phyloP scores from a whole-genome alignment of 2,329 filamentous ascomycete genomes.

The Neospermospora avenae region DNA sequence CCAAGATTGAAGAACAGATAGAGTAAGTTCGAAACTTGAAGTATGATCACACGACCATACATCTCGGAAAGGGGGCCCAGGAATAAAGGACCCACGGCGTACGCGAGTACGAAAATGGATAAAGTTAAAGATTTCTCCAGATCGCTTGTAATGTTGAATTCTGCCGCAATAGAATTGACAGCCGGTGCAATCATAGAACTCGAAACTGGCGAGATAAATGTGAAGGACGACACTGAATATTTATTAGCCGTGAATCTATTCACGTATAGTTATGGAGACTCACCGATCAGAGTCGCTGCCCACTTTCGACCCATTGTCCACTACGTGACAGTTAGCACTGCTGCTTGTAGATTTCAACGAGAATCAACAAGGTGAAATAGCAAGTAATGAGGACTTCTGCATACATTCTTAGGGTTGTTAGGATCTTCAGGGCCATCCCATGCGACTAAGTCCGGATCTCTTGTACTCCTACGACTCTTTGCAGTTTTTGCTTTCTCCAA shows the following conservation, averaged over 20 bases:
- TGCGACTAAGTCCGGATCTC: constrained; percentile 29
- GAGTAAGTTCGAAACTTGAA: constrained; percentile 46
- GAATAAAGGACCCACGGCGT: constrained; percentile 45
- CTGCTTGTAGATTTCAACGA: no score
- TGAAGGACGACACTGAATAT: constrained; percentile 42
- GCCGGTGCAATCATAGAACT: constrained; percentile 53
- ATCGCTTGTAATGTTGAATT: constrained; percentile 48
- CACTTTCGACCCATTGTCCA: constrained; percentile 40
- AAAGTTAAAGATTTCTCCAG: constrained; percentile 45
- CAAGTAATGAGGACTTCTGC: no score
- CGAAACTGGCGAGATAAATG: constrained; percentile 50
- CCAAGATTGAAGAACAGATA: constrained; percentile 53
- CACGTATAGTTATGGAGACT: background rate
- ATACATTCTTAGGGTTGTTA: constrained; percentile 29
- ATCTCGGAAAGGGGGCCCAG: constrained; percentile 60
- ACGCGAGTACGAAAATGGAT: constrained; percentile 46
- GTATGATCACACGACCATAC: constrained; percentile 43
- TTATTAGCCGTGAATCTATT: background rate
- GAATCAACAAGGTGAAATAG: no score
- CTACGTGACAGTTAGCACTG: no score
- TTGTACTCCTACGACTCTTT: constrained; percentile 21
- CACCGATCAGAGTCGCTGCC: constrained; percentile 44
- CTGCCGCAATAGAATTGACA: constrained; percentile 48
- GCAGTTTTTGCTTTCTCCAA: constrained; percentile 24
- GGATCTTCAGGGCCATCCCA: constrained; percentile 30